A percentile compares a stretch with the other conserved stretches of the same genome.
Conservation (phyloP, 495 filamentous ascomycete genomes). For the Penicillium alfredii region DNA sequence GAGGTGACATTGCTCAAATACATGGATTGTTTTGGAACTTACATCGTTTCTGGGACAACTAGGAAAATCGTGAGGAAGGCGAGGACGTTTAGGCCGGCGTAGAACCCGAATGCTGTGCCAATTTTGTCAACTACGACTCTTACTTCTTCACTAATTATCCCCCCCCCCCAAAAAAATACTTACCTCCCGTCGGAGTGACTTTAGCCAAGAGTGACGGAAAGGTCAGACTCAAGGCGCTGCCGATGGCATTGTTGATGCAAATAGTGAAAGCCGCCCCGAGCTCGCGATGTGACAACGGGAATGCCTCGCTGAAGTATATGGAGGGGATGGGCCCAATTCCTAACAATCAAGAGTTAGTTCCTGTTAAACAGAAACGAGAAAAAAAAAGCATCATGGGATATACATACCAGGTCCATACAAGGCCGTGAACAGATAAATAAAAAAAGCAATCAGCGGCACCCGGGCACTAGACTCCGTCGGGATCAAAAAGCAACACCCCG, state of each 20-base stretch:
- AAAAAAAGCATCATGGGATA: too few species aligned
- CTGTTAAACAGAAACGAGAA: too few species aligned
- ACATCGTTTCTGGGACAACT: constrained; percentile 61
- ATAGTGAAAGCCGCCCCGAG: constrained; percentile 7
- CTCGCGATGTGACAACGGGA: constrained; percentile 63
- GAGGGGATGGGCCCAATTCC: constrained; percentile 60
- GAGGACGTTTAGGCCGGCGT: constrained; percentile 56
- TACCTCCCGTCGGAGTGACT: constrained; percentile 63
- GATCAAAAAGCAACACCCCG: constrained; percentile 64
- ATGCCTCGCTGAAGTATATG: constrained; percentile 71
- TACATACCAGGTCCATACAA: constrained; percentile 59
- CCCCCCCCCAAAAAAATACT: constrained; percentile 51
- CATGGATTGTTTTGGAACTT: background rate
- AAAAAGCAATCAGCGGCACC: constrained; percentile 53
- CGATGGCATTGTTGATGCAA: constrained; percentile 13
- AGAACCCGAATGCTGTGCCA: constrained; percentile 44
- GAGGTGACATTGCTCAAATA: background rate
- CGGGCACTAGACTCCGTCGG: constrained; percentile 44
- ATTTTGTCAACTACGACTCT: too few species aligned
- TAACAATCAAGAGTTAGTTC: too few species aligned
- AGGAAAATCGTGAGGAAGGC: constrained; percentile 66
- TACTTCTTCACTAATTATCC: too few species aligned
- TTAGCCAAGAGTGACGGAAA: constrained; percentile 67
- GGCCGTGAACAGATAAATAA: constrained; percentile 57
- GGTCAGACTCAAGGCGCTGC: constrained; percentile 26